Percentiles rank a stretch among this genome's conserved stretches.
Conservation (phyloP, 176 grass and related monocot species). For the Cymbopogon citratus region DNA sequence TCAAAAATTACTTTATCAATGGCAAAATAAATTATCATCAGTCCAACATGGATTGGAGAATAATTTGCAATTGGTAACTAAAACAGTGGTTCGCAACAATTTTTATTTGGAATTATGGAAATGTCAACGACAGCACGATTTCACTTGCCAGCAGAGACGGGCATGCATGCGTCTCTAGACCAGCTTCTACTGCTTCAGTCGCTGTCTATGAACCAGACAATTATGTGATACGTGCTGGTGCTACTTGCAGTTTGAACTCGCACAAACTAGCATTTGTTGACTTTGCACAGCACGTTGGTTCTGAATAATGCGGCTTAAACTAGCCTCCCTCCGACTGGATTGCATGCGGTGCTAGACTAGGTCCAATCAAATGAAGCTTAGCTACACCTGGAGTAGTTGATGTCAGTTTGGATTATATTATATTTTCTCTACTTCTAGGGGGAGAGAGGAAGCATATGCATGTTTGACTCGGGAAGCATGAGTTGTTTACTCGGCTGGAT, state of each 20-base stretch:
- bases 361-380: constrained; percentile 1
- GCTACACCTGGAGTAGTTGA: neutral
- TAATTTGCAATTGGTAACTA: neutral
- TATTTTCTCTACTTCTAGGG: neutral
- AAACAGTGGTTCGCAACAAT: neutral
- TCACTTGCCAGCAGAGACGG: neutral
- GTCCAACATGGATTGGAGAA: too few relatives aligned
- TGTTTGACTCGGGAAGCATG: constrained; percentile 29
- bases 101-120: neutral
- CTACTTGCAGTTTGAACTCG: neutral
- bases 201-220: neutral
- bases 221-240: neutral
- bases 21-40: neutral
- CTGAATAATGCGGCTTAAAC: constrained; percentile 3
- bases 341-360: neutral
- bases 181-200: constrained; percentile 14
- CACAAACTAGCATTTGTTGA: neutral
- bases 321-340: neutral
- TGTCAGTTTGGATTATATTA: too few relatives aligned
- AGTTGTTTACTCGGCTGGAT: constrained; percentile 31
- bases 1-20: neutral
- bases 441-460: too few relatives aligned
- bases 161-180: neutral
- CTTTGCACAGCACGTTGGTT: constrained; percentile 17
- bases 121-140: neutral